phyloP scores from a whole-genome alignment of 2,329 filamentous ascomycete species.

The Plectosphaerella sp. region DNA sequence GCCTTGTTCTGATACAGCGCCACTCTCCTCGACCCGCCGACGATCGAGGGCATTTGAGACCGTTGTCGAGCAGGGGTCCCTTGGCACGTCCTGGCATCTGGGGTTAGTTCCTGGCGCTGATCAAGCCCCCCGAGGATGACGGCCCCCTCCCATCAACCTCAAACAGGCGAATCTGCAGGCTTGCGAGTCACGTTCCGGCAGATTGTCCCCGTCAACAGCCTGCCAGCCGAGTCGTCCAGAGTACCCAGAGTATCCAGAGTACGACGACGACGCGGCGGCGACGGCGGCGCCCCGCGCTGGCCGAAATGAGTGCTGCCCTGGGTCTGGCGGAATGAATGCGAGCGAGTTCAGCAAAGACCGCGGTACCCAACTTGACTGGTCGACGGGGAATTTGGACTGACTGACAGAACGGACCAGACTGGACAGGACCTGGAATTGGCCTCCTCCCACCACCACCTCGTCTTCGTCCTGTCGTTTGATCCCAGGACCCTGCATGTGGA shows the following conservation, averaged over 20 bases:
- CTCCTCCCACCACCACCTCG: neutral
- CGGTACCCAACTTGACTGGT: too few species aligned
- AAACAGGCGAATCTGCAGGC: constrained; percentile 31
- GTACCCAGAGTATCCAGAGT: too few species aligned
- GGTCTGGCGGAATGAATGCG: too few species aligned
- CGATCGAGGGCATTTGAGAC: neutral
- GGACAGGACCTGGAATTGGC: constrained; percentile 10
- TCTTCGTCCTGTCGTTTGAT: neutral
- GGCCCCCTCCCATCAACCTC: constrained; percentile 44
- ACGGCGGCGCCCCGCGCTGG: neutral
- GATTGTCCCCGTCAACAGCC: constrained; percentile 6
- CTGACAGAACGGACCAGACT: too few species aligned
- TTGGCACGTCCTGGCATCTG: neutral
- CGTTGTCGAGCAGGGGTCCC: neutral
- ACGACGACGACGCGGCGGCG: neutral
- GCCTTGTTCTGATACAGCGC: neutral
- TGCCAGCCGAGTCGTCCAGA: neutral
- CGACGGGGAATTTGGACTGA: too few species aligned
- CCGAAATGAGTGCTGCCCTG: neutral
- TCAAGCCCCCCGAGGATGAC: constrained; percentile 37
- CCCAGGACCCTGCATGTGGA: neutral
- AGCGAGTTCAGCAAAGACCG: too few species aligned
- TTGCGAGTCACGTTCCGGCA: constrained; percentile 14
- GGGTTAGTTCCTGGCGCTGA: constrained; percentile 29
- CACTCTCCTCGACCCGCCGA: neutral